Evolutionary conservation across 2,329 filamentous ascomycete genomes (phyloP).

Genomic region (Aureobasidium sp.): DNA sequence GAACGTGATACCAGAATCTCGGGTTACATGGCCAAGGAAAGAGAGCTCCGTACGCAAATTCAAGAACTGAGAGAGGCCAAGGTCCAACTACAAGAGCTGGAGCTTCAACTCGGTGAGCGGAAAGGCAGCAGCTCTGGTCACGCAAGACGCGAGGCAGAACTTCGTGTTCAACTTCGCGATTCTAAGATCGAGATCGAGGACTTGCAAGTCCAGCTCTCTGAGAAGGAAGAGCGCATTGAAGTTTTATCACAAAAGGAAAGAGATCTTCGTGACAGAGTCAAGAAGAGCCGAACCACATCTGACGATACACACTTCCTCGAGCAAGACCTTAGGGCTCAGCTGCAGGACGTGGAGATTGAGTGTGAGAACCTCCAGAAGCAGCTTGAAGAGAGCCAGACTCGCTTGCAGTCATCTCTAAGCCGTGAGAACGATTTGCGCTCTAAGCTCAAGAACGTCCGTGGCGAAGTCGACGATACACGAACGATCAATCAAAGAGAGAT

Average conservation of each 20-base stretch:
- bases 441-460: slow-evolving; percentile 24
- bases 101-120: slow-evolving; percentile 42
- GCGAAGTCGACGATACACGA: slow-evolving; percentile 18
- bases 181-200: slow-evolving; percentile 27
- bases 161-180: slow-evolving; percentile 31
- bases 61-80: slow-evolving; percentile 27
- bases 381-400: slow-evolving; percentile 26
- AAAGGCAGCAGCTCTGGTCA: slow-evolving; percentile 30
- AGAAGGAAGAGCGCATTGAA: slow-evolving; percentile 36
- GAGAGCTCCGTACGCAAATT: slow-evolving; percentile 31
- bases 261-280: slow-evolving; percentile 28
- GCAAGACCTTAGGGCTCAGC: slow-evolving; percentile 31
- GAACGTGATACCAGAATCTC: slow-evolving; percentile 26
- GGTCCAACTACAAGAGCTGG: slow-evolving; percentile 28
- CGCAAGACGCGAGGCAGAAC: slow-evolving; percentile 33
- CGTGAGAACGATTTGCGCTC: slow-evolving; percentile 31
- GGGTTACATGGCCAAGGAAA: slow-evolving; percentile 26
- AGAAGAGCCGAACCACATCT: slow-evolving; percentile 21
- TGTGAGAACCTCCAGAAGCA: slow-evolving; percentile 33
- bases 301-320: slow-evolving; percentile 30
- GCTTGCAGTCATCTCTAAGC: slow-evolving; percentile 25
- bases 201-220: slow-evolving; percentile 32
- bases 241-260: slow-evolving; percentile 35
- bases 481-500: slow-evolving; percentile 25
- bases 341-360: slow-evolving; percentile 35